Percentiles rank a stretch among this genome's conserved stretches.
Conservation (phyloP, 192 early-diverging fungal genomes). For the Gonapodya prolifera region DNA sequence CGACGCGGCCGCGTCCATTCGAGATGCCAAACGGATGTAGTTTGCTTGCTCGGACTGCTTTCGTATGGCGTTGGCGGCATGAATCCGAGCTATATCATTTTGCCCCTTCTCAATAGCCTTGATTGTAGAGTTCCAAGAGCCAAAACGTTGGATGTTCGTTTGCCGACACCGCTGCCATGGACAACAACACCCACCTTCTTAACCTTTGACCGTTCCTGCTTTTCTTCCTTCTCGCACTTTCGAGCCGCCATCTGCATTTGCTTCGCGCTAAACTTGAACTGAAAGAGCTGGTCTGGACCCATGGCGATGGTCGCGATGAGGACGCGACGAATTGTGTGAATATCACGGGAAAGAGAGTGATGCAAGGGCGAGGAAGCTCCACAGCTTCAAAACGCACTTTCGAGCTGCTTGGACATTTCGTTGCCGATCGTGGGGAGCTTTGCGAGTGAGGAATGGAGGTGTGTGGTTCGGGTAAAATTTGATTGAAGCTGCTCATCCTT, state of each 20-base stretch:
- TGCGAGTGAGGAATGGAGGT: no score
- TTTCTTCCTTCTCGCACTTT: slow-evolving; percentile 74
- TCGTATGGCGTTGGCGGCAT: slow-evolving; percentile 89
- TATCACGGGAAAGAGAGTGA: no score
- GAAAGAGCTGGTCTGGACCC: slow-evolving; percentile 22
- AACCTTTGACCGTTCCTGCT: slow-evolving; percentile 62
- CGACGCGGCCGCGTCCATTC: slow-evolving; percentile 84
- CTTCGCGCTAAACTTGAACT: slow-evolving; percentile 73
- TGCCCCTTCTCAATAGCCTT: slow-evolving; percentile 88
- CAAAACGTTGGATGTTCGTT: not conserved
- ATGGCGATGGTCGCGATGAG: no score
- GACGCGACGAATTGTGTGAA: no score
- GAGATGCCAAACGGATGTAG: slow-evolving; percentile 69
- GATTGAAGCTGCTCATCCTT: no score
- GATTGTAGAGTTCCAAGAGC: not conserved
- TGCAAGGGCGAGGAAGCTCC: no score
- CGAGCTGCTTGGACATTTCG: not conserved
- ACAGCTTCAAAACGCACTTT: not conserved
- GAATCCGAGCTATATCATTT: slow-evolving; percentile 83
- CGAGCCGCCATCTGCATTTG: slow-evolving; percentile 73
- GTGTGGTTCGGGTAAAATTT: no score
- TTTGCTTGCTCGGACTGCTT: slow-evolving; percentile 94
- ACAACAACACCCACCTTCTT: slow-evolving; percentile 56
- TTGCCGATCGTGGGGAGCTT: no score
- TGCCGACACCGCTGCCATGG: not conserved